Evolutionary conservation across 2,329 filamentous ascomycete genomes (phyloP), one percentile per base, ranked within the genome.

Genomic region (Trichoderma koningiopsis): DNA sequence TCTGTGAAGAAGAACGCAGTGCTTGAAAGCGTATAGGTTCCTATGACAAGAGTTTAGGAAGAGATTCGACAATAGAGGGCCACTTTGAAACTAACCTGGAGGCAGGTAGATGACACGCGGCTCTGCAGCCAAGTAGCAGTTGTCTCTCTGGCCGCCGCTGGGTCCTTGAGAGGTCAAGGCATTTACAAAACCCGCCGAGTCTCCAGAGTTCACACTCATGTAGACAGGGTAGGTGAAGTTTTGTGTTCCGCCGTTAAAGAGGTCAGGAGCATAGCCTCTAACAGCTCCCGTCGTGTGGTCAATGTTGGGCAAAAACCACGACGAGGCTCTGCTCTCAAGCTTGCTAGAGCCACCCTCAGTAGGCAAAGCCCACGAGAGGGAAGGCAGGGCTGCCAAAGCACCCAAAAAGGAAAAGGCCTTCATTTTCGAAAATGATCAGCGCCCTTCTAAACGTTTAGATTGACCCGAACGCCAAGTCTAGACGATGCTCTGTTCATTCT

Each of bases 1-100:
- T 96, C 72, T 11, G 72, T 73, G 62, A 69, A 47, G 57, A 72
- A 65, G 49, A 49, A 70, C 2, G 72, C 65, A 16, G 72, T 71
- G 22, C 60, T 70, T 4, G 68, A 70, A 19, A 73, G 29, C 19
- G 71, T 72, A 31, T 72, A 73, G 22, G 69, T 72, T 33, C 71
- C 72, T 73, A 22, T n/a, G 19, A 11, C 43, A 11, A 35, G 19
- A 1, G 14, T 13, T 72, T 31, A 65, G 31, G 14, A n/a, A 22
- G 6, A 16, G n/a, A 8, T 27, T 27, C 16, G 43, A 55, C 5
- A 13, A 6, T 13, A 24, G 11, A 2, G 2, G 2, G 3, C 11
- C 5, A 3, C 4, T 22, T 22, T 14, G 2, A 16, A 29, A 40
- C 70, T 27, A 37, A 73, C 72, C 72, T 11, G 72, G 72, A 19